Percentiles rank a stretch among this genome's conserved stretches.
These are phyloP conservation scores for Flaveria ramosissima DNA, from an alignment of 129 eudicot species.

Conservation along the genomic window DNA sequence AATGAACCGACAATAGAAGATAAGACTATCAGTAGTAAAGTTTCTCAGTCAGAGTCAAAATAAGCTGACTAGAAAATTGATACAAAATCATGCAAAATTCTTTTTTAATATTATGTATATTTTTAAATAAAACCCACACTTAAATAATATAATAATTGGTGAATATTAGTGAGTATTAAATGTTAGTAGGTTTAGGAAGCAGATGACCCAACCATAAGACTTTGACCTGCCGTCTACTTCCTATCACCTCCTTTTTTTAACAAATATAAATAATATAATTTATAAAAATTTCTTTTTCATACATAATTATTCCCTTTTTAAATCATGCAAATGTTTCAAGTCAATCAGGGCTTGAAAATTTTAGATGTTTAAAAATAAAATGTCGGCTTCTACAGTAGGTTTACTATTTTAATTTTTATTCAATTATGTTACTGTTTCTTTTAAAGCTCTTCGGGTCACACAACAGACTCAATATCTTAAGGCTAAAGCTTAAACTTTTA, in stretches of 20 bases:
- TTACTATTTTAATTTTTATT: no score
- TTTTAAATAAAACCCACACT: neutral
- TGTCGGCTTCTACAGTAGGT: no score
- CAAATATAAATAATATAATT: neutral
- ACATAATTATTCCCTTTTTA: neutral
- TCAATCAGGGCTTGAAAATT: neutral
- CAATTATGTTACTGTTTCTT: no score
- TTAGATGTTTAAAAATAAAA: no score
- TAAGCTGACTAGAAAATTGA: neutral
- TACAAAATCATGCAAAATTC: neutral
- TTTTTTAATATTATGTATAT: neutral
- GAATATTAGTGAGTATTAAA: neutral
- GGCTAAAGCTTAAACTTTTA: no score
- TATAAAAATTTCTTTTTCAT: neutral
- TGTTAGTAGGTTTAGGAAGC: slow-evolving; percentile 24
- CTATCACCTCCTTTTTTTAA: neutral
- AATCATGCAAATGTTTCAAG: neutral
- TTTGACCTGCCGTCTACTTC: slow-evolving; percentile 35
- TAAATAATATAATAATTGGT: neutral
- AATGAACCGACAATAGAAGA: neutral
- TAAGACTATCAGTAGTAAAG: neutral
- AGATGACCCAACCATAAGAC: slow-evolving; percentile 29
- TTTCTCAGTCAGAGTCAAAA: neutral
- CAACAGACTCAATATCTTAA: no score
- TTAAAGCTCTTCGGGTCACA: no score